Conservation (phyloP, 139 green algal genomes). For the Tetradesmus obliquus region DNA sequence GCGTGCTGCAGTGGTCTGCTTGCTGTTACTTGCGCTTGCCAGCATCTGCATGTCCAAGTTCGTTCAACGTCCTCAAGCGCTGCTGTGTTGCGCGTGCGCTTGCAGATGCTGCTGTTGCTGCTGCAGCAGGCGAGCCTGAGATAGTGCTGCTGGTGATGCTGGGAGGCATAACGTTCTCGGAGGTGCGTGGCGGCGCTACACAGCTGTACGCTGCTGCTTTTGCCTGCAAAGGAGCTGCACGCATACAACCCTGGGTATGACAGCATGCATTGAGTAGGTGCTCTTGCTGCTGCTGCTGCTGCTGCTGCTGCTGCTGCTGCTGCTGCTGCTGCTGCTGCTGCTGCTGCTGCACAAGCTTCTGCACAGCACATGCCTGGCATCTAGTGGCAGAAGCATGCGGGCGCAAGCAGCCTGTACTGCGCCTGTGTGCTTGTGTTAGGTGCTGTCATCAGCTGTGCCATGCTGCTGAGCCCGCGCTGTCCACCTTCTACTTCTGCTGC, state of each 20-base stretch:
- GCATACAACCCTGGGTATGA: not conserved
- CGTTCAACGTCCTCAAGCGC: too few species aligned
- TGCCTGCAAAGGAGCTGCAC: not conserved
- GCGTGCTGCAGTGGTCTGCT: too few species aligned
- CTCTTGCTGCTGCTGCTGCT: too few species aligned
- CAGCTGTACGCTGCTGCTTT: not conserved
- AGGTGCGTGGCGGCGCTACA: constrained; percentile 59
- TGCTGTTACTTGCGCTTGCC: not conserved
- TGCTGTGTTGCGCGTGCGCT: not conserved
- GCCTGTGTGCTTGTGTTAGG: not conserved
- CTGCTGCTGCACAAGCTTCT: too few species aligned
- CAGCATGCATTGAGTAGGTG: not conserved
- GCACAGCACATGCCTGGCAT: too few species aligned
- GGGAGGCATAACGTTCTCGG: constrained; percentile 89
- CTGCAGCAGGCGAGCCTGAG: constrained; percentile 29
- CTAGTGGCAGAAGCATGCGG: too few species aligned
- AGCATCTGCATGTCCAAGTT: too few species aligned
- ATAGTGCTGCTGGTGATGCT: constrained; percentile 89
- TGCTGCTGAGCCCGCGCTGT: not conserved
- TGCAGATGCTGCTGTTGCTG: constrained; percentile 45
- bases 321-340: not conserved
- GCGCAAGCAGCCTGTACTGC: not conserved
- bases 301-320: not conserved
- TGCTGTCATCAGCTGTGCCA: not conserved
- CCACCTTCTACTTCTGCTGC: not conserved